Conservation (phyloP, 1,284 basidiomycete genomes). For the Irpex sp. region DNA sequence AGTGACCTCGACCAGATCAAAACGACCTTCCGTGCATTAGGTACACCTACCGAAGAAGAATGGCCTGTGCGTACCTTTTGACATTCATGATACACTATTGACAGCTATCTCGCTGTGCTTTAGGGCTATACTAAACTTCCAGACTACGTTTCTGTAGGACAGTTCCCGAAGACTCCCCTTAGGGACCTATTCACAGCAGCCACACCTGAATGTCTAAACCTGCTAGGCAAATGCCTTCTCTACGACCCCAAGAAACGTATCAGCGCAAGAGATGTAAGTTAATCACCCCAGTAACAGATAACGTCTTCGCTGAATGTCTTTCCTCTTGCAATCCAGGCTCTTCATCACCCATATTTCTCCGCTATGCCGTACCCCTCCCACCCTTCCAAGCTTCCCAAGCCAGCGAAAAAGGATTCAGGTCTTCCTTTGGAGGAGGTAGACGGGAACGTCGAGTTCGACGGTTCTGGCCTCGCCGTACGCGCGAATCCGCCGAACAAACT, state of each 20-base stretch:
- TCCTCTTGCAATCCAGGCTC: conserved; percentile 42
- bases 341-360: conserved; percentile 77
- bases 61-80: conserved; percentile 74
- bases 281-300: background rate
- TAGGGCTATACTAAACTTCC: conserved; percentile 89
- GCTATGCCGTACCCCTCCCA: conserved; percentile 77
- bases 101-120: conserved; percentile 1
- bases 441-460: conserved; percentile 53
- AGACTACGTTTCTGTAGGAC: conserved; percentile 81
- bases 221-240: conserved; percentile 75
- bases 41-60: conserved; percentile 93
- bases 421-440: conserved; percentile 71
- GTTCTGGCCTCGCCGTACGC: conserved; percentile 33
- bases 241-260: conserved; percentile 89
- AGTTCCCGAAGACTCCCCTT: conserved; percentile 79
- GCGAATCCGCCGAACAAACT: conserved; percentile 39
- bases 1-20: conserved; percentile 96
- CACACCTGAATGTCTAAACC: conserved; percentile 81
- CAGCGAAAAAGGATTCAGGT: conserved; percentile 45
- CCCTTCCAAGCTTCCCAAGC: conserved; percentile 81
- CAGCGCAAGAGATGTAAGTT: conserved; percentile 70
- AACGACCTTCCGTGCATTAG: conserved; percentile 91
- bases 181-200: conserved; percentile 90
- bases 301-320: no score
- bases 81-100: background rate